phyloP scores from a whole-genome alignment of 177 flowering plant species.

The Telopea speciosissima region DNA sequence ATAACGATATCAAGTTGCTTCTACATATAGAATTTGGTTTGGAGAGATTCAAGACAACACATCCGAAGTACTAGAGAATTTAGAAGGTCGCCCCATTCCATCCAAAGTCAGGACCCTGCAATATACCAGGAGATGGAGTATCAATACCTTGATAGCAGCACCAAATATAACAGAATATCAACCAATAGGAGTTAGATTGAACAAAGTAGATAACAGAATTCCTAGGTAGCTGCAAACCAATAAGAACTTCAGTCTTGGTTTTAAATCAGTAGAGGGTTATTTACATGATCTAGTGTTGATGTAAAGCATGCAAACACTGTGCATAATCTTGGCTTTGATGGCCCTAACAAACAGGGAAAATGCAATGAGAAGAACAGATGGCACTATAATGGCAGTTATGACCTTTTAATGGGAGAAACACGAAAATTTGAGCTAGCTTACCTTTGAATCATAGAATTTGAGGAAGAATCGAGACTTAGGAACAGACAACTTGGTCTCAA shows the following conservation, averaged over 20 bases:
- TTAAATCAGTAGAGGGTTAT: conserved; percentile 19
- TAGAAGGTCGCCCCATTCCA: conserved; percentile 77
- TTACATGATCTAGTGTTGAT: conserved; percentile 67
- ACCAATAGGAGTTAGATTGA: background rate
- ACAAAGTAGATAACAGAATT: background rate
- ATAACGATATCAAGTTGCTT: background rate
- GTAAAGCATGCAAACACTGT: conserved; percentile 84
- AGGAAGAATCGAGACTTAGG: conserved; percentile 73
- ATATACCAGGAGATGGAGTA: conserved; percentile 5
- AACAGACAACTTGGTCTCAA: conserved; percentile 71
- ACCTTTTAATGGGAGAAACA: conserved; percentile 10
- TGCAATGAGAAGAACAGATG: conserved; percentile 38
- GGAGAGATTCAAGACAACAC: background rate
- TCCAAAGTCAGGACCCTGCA: conserved; percentile 64
- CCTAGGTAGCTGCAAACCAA: conserved; percentile 1
- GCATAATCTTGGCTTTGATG: conserved; percentile 67
- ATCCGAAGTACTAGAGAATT: conserved; percentile 1
- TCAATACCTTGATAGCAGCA: conserved; percentile 7
- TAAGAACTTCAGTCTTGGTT: conserved; percentile 4
- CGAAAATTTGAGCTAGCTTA: conserved; percentile 26
- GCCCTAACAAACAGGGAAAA: conserved; percentile 63
- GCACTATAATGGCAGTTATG: conserved; percentile 1
- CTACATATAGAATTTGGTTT: background rate
- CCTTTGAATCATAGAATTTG: conserved; percentile 86
- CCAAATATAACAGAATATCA: background rate